Base-by-base conservation (phyloP, 306 rosid genomes). In the Malus domestica region DNA sequence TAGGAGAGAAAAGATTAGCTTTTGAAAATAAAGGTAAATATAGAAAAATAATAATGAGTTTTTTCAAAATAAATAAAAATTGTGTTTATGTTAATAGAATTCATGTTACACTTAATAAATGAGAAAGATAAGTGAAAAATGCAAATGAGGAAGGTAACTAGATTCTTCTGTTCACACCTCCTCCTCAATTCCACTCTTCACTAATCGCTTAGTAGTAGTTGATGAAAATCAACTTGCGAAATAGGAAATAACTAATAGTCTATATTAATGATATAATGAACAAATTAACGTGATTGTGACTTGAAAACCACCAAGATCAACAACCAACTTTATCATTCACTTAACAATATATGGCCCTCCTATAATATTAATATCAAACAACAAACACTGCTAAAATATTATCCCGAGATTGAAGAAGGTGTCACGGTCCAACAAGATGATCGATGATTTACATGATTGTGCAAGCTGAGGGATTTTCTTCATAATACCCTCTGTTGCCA, bases 381-480 rank as follows among this genome's bases (percentile, higher is more conserved):
- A 57, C 27, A 57, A 3, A 22, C 11, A 20, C 27, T 20, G 13
- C 27, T 55, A 8, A 20, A 55, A 55, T 49, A 49, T 55, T 57
- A 57, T 20, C 25, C 27, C 4, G n/a, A 57, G 20, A 15, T 14
- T 46, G 54, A 46, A 46, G 6, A 4, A 46, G 54, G 10, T 6
- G 54, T 14, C 54, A 15, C 2, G 7, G 3, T 49, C 20, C 55
- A 49, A 49, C 18, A 49, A 49, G 55, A 49, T 15, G 55, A 15
- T 15, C 55, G 29, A n/a, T 8, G 62, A n/a, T 57, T 57, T 57
- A 57, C 62, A 57, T 57, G 29, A 57, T 2, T 2, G 6, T 40
- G 76, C 98, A 88, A 5, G 76, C 92, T 0, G 71, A 1, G 4
- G 89, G 49, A 57, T 85, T 85, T 68, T 89, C 90, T 29, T 91